phyloP scores from a whole-genome alignment of 2,329 filamentous ascomycete species.

The Thermothelomyces thermophilus region DNA sequence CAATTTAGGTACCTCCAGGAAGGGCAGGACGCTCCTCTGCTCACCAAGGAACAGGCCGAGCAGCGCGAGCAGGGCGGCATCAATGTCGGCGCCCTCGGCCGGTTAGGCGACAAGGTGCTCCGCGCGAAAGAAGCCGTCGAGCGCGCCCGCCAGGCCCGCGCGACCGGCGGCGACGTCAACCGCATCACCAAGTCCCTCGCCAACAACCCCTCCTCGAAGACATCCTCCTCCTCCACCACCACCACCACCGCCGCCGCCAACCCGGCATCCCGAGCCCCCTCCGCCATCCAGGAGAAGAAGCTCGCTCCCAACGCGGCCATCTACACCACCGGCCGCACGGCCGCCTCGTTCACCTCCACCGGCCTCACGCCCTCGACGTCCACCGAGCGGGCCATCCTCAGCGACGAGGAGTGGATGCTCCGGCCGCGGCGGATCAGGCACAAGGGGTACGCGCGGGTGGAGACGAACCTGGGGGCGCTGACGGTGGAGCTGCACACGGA shows the following conservation, averaged over 20 bases:
- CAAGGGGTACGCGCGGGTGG: slow-evolving; percentile 86
- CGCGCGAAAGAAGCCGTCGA: slow-evolving; percentile 93
- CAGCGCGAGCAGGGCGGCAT: slow-evolving; percentile 62
- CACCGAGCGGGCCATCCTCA: slow-evolving; percentile 75
- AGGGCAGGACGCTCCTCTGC: slow-evolving; percentile 59
- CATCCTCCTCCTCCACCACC: neutral
- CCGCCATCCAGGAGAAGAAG: slow-evolving; percentile 52
- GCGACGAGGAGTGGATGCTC: slow-evolving; percentile 95
- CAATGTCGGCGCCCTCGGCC: slow-evolving; percentile 74
- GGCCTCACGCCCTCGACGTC: slow-evolving; percentile 89
- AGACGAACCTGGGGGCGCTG: slow-evolving; percentile 76
- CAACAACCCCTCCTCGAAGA: neutral
- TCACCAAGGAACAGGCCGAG: slow-evolving; percentile 63
- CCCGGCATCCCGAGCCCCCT: slow-evolving; percentile 29
- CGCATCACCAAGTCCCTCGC: slow-evolving; percentile 38
- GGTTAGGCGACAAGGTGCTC: slow-evolving; percentile 72
- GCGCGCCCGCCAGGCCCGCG: slow-evolving; percentile 70
- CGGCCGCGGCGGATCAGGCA: slow-evolving; percentile 81
- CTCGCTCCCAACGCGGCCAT: slow-evolving; percentile 76
- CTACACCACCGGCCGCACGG: slow-evolving; percentile 85
- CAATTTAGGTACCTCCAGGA: slow-evolving; percentile 86
- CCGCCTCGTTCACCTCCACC: slow-evolving; percentile 91
- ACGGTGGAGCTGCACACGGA: slow-evolving; percentile 89
- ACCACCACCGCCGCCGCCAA: slow-evolving; percentile 4
- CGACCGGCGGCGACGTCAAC: slow-evolving; percentile 54